phyloP scores from a whole-genome alignment of 2,329 filamentous ascomycete species.

The Verticillium dahliae region DNA sequence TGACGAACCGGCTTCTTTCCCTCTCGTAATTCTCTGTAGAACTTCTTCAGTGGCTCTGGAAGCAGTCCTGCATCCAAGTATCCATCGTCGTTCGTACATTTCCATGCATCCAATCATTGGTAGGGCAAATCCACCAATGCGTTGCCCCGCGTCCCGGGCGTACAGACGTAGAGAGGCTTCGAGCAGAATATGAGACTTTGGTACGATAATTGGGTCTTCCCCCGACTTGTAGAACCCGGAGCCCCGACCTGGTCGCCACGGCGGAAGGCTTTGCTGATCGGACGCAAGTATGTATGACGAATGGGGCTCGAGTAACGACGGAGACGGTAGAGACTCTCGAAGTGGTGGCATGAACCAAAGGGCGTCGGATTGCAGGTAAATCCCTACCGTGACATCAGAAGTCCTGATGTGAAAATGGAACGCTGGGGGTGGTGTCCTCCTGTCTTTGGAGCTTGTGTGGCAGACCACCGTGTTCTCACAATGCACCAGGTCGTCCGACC shows the following conservation, averaged over 20 bases:
- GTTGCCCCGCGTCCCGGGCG: conserved; percentile 14
- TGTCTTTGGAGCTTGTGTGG: not conserved
- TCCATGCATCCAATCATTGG: conserved; percentile 18
- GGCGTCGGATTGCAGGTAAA: conserved; percentile 16
- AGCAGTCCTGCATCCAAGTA: conserved; percentile 14
- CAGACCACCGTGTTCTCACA: not conserved
- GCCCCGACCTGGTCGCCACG: not conserved
- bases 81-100: conserved; percentile 16
- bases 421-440: not conserved
- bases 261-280: not conserved
- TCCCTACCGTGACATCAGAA: conserved; percentile 13
- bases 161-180: conserved; percentile 18
- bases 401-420: not conserved
- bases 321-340: conserved; percentile 8
- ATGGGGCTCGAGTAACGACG: conserved; percentile 4
- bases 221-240: conserved; percentile 2
- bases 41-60: conserved; percentile 12
- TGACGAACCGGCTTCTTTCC: conserved; percentile 11
- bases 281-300: conserved; percentile 1
- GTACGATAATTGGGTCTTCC: conserved; percentile 10
- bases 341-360: conserved; percentile 17
- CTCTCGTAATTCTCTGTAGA: conserved; percentile 9
- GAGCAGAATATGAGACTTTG: conserved; percentile 14
- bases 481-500: not conserved
- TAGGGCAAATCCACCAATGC: conserved; percentile 12